phyloP scores from a whole-genome alignment of 2,329 filamentous ascomycete species.

The Sporothrix brunneoviolacea region DNA sequence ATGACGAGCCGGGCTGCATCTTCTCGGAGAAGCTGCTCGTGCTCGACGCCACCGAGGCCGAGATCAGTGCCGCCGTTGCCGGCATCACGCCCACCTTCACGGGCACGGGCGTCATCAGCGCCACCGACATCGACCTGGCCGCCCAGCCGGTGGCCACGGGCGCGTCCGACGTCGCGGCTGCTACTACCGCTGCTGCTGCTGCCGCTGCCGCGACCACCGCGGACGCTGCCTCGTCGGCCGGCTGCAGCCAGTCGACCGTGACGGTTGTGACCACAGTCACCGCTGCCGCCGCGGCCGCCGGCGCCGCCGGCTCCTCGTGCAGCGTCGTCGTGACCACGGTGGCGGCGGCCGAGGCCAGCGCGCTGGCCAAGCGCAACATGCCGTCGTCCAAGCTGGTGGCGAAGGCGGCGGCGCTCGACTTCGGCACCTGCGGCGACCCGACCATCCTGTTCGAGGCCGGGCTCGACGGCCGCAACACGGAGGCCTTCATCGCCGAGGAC shows the following conservation, averaged over 20 bases:
- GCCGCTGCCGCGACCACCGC: background rate
- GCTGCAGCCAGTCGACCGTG: background rate
- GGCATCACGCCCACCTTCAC: conserved; percentile 24
- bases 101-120: conserved; percentile 20
- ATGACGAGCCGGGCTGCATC: conserved; percentile 49
- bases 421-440: conserved; percentile 36
- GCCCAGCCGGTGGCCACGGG: conserved; percentile 18
- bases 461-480: conserved; percentile 37
- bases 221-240: background rate
- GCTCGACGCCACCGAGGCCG: conserved; percentile 44
- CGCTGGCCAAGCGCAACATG: conserved; percentile 3
- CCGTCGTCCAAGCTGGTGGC: conserved; percentile 2
- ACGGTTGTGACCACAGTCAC: conserved; percentile 17
- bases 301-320: conserved; percentile 15
- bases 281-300: conserved; percentile 9
- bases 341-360: conserved; percentile 19
- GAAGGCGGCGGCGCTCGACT: conserved; percentile 24
- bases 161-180: conserved; percentile 10
- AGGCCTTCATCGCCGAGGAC: conserved; percentile 37
- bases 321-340: conserved; percentile 15
- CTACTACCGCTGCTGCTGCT: conserved; percentile 12
- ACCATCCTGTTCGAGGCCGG: conserved; percentile 36
- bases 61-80: conserved; percentile 47
- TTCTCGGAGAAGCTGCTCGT: conserved; percentile 48
- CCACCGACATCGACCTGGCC: conserved; percentile 21